These are phyloP conservation scores for Reticulascus tulasneorum DNA, from an alignment of 2,329 filamentous ascomycete species.

Conservation along the genomic window DNA sequence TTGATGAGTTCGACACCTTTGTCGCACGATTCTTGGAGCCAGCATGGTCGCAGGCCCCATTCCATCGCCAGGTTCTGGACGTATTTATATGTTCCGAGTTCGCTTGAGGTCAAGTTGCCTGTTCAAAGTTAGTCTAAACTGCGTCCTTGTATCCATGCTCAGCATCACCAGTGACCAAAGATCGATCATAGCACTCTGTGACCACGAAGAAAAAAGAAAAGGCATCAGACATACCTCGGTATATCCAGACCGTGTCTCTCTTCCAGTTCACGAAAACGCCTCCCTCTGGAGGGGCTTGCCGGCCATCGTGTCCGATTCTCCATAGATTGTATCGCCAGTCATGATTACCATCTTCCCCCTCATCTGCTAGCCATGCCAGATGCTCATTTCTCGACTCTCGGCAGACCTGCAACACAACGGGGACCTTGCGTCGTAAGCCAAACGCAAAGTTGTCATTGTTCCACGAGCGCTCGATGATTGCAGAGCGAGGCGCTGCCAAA, in stretches of 20 bases:
- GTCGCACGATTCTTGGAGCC: conserved; percentile 1
- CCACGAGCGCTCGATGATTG: conserved; percentile 1
- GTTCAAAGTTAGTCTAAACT: not conserved
- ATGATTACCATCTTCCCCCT: not conserved
- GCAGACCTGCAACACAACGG: conserved; percentile 2
- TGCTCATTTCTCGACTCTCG: conserved; percentile 4
- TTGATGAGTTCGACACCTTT: conserved; percentile 1
- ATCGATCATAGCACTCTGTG: not conserved
- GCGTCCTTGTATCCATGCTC: not conserved
- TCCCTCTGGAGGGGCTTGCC: not conserved
- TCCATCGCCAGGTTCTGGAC: conserved; percentile 11
- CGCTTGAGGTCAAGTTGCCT: not conserved
- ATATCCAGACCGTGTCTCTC: conserved; percentile 3
- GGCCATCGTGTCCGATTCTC: not conserved
- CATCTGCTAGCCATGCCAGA: conserved; percentile 1
- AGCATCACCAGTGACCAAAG: too few relatives aligned
- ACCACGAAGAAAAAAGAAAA: not conserved
- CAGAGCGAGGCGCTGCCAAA: not conserved
- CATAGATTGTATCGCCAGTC: too few relatives aligned
- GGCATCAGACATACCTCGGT: conserved; percentile 9
- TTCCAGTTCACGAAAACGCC: conserved; percentile 5
- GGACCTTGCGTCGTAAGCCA: conserved; percentile 2
- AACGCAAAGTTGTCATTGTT: conserved; percentile 2
- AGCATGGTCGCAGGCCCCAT: conserved; percentile 10
- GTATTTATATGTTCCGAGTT: conserved; percentile 1